Percentiles rank a stretch among this genome's conserved stretches.
phyloP scores from a whole-genome alignment of 306 rosid species.

The Trifolium subterraneum region DNA sequence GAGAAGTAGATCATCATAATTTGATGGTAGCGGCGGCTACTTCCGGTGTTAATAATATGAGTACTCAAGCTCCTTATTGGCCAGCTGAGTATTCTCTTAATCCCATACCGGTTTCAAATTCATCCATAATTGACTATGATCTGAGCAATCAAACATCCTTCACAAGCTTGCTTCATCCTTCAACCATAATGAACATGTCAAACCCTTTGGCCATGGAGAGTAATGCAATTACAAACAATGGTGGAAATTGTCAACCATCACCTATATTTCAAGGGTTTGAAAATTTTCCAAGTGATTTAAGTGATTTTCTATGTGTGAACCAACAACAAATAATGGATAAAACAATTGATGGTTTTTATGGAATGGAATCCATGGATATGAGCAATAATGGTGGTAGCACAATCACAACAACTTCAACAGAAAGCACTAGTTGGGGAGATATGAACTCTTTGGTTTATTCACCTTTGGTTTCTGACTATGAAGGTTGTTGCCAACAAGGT shows the following conservation, averaged over 20 bases:
- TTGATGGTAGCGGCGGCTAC: slow-evolving; percentile 14
- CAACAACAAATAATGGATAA: slow-evolving; percentile 37
- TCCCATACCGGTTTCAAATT: slow-evolving; percentile 41
- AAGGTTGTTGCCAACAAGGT: slow-evolving; percentile 52
- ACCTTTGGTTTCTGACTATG: slow-evolving; percentile 66
- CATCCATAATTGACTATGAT: slow-evolving; percentile 45
- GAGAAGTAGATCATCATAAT: slow-evolving; percentile 44
- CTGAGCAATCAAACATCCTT: slow-evolving; percentile 49
- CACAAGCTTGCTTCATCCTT: slow-evolving; percentile 47
- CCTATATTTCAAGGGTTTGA: slow-evolving; percentile 53
- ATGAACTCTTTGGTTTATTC: slow-evolving; percentile 63
- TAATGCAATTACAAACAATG: slow-evolving; percentile 20
- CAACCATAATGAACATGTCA: slow-evolving; percentile 43
- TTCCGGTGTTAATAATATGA: slow-evolving; percentile 32
- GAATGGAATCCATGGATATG: slow-evolving; percentile 48
- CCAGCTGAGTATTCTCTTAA: slow-evolving; percentile 43
- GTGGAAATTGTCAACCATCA: slow-evolving; percentile 38
- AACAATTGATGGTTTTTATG: slow-evolving; percentile 53
- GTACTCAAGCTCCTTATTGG: slow-evolving; percentile 51
- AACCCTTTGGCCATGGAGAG: slow-evolving; percentile 28
- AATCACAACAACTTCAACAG: slow-evolving; percentile 54
- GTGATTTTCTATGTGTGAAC: slow-evolving; percentile 50
- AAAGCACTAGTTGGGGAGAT: slow-evolving; percentile 78
- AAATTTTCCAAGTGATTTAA: slow-evolving; percentile 47
- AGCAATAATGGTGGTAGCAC: slow-evolving; percentile 48